Base-by-base conservation (phyloP, 345 rosid species). In the Raphanus sativus region DNA sequence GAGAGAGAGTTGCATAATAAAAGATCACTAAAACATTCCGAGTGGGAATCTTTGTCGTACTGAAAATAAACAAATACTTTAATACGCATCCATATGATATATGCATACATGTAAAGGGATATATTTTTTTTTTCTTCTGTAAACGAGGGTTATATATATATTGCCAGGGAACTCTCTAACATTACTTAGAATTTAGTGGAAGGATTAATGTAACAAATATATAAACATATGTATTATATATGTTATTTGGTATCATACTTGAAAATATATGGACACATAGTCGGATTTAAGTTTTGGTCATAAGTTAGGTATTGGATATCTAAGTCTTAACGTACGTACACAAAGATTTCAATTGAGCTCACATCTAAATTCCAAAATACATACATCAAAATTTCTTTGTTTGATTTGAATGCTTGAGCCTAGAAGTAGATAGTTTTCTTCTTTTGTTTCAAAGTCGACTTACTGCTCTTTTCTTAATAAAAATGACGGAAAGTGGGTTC, bases 321-420 rank as follows among this genome's bases (percentile, higher is more conserved):
- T 65, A 66, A 48, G 81, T 66, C 73, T 78, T 72, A 60, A 52
- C 77, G 33, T 66, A 52, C 77, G 33, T 66, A 67, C 77, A 78
- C 77, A 67, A 34, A 30, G 5, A 56, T 66, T 61, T 78, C 42
- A 40, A 21, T 17, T 56, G 34, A 55, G 26, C 12, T 45, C 10
- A 38, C 55, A 48, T 48, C n/a, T 48, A 48, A 48, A n/a, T 48
- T n/a, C 55, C 55, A 48, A 48, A 48, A n/a, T 48, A n/a, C 55
- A 48, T 48, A n/a, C 17, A 48, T 48, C 55, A 48, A 48, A 7
- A 11, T 11, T 42, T 29, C 12, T 59, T 65, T 17, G 50, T 71
- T 71, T 72, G 55, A 45, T 59, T 72, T 64, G 29, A 70, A 29
- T 40, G 56, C 75, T 25, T 63, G 65, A 62, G 58, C 65, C 54